Evolutionary conservation across 306 rosid species (phyloP), one percentile per base, ranked within the genome.

Genomic region (Cucurbita maxima): DNA sequence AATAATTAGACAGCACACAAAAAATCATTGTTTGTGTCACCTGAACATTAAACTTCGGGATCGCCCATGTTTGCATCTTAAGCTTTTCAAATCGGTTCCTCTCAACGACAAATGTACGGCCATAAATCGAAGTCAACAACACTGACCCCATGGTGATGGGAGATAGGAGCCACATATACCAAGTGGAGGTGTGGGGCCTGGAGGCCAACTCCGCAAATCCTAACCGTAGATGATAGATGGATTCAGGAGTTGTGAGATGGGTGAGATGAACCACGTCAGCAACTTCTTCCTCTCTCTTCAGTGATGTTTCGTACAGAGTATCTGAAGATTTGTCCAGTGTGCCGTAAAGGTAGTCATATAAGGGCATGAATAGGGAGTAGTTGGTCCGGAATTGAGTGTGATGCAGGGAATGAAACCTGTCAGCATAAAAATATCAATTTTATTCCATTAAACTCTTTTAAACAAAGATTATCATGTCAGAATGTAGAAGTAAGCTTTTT

Each of bases 321-420:
- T 80, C 78, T 0, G 76, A 5, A 5, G 82, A 74, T 22, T 74
- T 76, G 70, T 83, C 86, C 78, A 41, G 15, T n/a, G 86, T 83
- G 2, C 71, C 76, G 19, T 80, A 80, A 1, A 83, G 34, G 82
- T 57, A 77, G 10, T 83, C 86, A 18, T 83, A 83, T 8, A 83
- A 0, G 0, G 83, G 82, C 86, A 83, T 80, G 20, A 83, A 83
- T 1, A 83, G 58, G 0, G 83, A 80, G 79, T 83, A 83, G 20
- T 83, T 83, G 43, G 82, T 80, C 16, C 86, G 72, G 51, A 84
- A 84, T 50, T 84, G 84, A 0, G 88, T 82, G 63, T 84, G 86
- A 51, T 84, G 84, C 8, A 82, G 75, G 0, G 88, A 84, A 11
- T 84, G 86, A 10, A 41, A 82, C 82, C 85, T 84, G 44, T 22